Base-by-base conservation (phyloP, 345 rosid species). In the Gossypium sturtianum region DNA sequence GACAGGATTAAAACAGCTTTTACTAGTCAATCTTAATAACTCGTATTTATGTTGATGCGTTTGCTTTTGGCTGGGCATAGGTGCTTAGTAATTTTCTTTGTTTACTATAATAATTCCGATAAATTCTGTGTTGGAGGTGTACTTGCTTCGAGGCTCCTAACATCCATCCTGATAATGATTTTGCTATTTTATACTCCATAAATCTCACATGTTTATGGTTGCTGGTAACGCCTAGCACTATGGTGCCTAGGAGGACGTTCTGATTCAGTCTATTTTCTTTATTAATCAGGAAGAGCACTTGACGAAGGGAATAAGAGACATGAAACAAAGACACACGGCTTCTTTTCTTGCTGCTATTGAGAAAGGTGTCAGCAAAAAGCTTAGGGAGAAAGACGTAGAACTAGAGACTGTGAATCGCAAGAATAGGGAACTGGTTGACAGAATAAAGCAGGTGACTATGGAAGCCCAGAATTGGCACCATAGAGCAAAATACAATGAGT, bases 391-490 rank as follows among this genome's bases (percentile, higher is more conserved):
- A 75, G 97, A 93, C 67, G 45, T 84, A 12, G 97, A 93, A 83
- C 80, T 93, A 51, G 88, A 91, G 73, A 89, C 23, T 69, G 84
- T 88, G 81, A 93, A 88, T 75, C 87, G 87, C 62, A 89, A 83
- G 80, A 91, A 91, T 81, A 81, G 76, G 63, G 97, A 93, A 75
- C 88, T 91, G 52, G 78, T 82, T 5, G 92, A 91, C 73, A 83
- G 77, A 74, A 88, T 91, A 82, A 89, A 85, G 77, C 93, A 89
- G 74, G 83, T 87, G 64, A 86, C 88, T 11, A 52, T 51, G 11
- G 97, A 93, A 85, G 88, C 92, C 41, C 93, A 93, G 77, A 90
- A 83, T 70, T 93, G 98, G 97, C 94, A 88, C 62, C 83, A 83
- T 75, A 45, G 71, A 47, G 72, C 97, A 7, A 89, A 89, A 74